A percentile compares a stretch with the other conserved stretches of the same genome.
phyloP scores from a whole-genome alignment of 345 rosid genomes.

The Citrus glauca region DNA sequence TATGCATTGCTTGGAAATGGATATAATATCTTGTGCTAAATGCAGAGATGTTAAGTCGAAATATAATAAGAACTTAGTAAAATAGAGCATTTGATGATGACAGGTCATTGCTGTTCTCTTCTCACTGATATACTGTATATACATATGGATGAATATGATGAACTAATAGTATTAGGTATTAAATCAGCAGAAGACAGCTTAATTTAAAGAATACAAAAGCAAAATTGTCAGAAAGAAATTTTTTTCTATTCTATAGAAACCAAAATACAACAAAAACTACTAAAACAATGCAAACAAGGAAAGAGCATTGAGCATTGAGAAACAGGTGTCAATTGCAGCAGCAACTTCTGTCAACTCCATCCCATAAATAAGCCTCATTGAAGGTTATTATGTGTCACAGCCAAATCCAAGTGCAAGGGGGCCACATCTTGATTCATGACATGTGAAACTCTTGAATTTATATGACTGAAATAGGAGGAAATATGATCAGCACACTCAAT shows the following conservation, averaged over 20 bases:
- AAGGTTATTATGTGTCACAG: not conserved
- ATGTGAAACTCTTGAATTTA: not conserved
- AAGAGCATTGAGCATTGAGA: not conserved
- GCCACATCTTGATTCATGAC: not conserved
- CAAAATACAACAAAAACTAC: constrained; percentile 7
- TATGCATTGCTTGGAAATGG: constrained; percentile 4
- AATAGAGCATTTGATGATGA: not conserved
- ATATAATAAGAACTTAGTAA: not conserved
- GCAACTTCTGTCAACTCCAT: not conserved
- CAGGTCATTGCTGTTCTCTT: not conserved
- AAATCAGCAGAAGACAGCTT: not conserved
- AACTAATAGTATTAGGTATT: too few species aligned
- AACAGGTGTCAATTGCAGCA: not conserved
- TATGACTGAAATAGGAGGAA: not conserved
- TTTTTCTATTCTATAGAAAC: not conserved
- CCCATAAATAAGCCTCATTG: not conserved
- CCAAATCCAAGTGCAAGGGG: not conserved
- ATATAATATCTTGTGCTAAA: not conserved
- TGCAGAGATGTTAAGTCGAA: not conserved
- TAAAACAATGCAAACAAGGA: not conserved
- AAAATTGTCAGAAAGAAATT: not conserved
- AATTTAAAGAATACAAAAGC: not conserved
- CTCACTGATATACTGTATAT: too few species aligned
- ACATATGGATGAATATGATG: not conserved
- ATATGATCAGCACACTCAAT: not conserved